Evolutionary conservation across 2,329 filamentous ascomycete species (phyloP), one percentile per base, ranked within the genome.

Genomic region (Ambrosiella beaveri): DNA sequence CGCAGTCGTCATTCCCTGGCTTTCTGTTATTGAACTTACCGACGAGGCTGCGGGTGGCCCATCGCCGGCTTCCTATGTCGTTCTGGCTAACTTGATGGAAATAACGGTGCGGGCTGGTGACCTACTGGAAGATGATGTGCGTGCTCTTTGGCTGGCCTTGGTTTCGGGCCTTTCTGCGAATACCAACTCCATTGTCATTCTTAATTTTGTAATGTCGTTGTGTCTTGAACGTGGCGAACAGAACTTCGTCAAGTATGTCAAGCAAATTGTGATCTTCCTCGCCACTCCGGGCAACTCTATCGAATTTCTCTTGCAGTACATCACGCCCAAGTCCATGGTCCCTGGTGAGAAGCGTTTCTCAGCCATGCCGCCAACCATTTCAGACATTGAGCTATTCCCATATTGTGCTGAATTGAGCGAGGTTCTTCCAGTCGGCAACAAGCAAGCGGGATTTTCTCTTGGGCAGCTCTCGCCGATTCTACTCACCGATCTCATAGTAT

Each of bases 211-310:
- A 69, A 97, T 98, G 70, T 84, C 83, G 36, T 78, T 97, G 3
- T 98, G 93, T 64, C 74, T 98, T 9, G 93, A 98, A 65, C 83
- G 91, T 38, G 83, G 91, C 54, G 94, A 98, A 68, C 93, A 98
- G 65, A 97, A 96, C 65, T 98, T 96, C 68, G 91, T 98, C 58
- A 88, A 96, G 64, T 95, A 94, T 66, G 91, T 91, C 4, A 98
- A 97, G 72, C 93, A 98, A 69, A 93, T 98, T 56, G 89, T 97
- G 13, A 94, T 98, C 0, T 97, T 96, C 68, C 70, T 98, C 4
- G 76, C 74, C 62, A 78, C 40, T 49, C 67, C 90, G 1, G 90
- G 90, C 0, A 94, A 95, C 65, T 90, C 98, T 2, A 84, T 98
- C 9, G 93, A 98, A 63, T 96, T 96, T 64, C 76, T 98, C 57